These are phyloP conservation scores for Claviceps sp. DNA, from an alignment of 2,329 filamentous ascomycete genomes.

Conservation along the genomic window DNA sequence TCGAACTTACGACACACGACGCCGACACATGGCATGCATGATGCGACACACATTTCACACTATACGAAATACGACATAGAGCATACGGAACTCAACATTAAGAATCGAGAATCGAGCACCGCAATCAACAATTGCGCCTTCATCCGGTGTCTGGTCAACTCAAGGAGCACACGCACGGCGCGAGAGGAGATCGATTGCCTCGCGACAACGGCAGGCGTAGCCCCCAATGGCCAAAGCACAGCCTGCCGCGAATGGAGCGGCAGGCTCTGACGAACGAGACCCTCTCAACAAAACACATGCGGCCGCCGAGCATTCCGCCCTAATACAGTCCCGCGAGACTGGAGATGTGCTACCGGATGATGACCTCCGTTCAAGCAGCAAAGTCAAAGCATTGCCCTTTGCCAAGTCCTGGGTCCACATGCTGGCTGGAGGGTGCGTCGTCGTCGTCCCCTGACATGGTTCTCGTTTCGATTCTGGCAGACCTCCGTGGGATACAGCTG, in stretches of 20 bases:
- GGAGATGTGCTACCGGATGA: conserved; percentile 40
- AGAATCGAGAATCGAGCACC: not conserved
- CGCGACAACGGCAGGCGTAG: not conserved
- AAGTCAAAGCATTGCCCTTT: conserved; percentile 33
- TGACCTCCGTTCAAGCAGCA: conserved; percentile 15
- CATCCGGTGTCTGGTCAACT: too few species aligned
- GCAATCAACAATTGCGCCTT: too few species aligned
- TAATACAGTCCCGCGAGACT: conserved; percentile 48
- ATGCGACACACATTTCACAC: too few species aligned
- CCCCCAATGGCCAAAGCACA: conserved; percentile 21
- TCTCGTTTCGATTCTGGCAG: not conserved
- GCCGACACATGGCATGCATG: not conserved
- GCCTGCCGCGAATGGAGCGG: conserved; percentile 10
- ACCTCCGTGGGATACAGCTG: conserved; percentile 3
- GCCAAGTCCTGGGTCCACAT: conserved; percentile 86
- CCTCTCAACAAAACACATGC: conserved; percentile 17
- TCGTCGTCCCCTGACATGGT: not conserved
- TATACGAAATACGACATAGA: not conserved
- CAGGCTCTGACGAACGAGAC: conserved; percentile 18
- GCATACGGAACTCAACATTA: not conserved
- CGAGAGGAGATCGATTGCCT: not conserved
- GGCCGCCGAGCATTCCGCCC: conserved; percentile 22
- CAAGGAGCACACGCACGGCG: not conserved
- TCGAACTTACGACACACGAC: too few species aligned
- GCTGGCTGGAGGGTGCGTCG: conserved; percentile 72